phyloP scores from a whole-genome alignment of 768 basidiomycete species.

The Russula sp. region DNA sequence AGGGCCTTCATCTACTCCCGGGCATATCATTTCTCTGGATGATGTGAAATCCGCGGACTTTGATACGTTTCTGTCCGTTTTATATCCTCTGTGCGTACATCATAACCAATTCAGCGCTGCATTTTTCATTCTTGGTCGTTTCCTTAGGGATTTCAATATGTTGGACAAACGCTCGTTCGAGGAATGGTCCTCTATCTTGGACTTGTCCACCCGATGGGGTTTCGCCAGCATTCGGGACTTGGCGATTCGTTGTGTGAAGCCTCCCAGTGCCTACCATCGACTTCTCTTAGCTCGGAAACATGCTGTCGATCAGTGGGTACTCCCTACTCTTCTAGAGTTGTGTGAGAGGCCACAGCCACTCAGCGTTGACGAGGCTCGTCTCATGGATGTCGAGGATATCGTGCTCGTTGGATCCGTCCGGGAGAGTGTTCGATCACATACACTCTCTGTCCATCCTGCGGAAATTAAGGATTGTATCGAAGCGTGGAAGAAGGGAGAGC shows the following conservation, averaged over 20 bases:
- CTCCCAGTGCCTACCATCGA: background rate
- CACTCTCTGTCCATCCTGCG: background rate
- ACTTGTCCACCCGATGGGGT: slow-evolving; percentile 18
- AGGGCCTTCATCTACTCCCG: background rate
- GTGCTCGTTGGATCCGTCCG: slow-evolving; percentile 11
- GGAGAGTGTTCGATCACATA: slow-evolving; percentile 10
- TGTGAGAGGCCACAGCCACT: slow-evolving; percentile 15
- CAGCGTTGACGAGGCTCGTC: slow-evolving; percentile 12
- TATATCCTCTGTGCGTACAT: slow-evolving; percentile 17
- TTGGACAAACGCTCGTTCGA: slow-evolving; percentile 9
- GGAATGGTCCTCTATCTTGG: slow-evolving; percentile 18
- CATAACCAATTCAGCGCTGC: background rate
- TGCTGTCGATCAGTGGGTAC: slow-evolving; percentile 12
- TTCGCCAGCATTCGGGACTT: slow-evolving; percentile 18
- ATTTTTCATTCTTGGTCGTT: background rate
- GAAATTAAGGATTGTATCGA: background rate
- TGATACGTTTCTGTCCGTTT: slow-evolving; percentile 16
- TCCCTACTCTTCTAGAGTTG: slow-evolving; percentile 4
- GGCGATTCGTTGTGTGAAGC: slow-evolving; percentile 2
- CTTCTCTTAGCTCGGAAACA: slow-evolving; percentile 9
- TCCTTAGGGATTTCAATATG: slow-evolving; percentile 11
- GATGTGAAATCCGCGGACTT: slow-evolving; percentile 15
- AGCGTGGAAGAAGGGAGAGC: background rate
- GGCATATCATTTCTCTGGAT: background rate
- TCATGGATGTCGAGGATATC: slow-evolving; percentile 13